Evolutionary conservation across 1,284 basidiomycete species (phyloP).

Genomic region (Anthracocystis panici-leucophaei): DNA sequence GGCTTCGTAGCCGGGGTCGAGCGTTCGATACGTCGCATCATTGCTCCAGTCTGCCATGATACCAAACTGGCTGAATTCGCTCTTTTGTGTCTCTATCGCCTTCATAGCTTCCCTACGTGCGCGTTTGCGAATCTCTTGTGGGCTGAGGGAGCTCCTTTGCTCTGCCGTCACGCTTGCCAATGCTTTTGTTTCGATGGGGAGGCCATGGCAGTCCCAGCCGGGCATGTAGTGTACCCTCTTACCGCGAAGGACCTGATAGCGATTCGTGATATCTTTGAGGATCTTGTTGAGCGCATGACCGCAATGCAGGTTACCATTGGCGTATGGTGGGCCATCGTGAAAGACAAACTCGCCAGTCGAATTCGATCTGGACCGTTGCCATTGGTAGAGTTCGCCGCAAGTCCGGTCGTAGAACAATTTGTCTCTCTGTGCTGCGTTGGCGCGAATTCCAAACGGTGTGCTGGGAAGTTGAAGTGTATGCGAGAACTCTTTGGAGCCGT

Average conservation of each 20-base stretch:
- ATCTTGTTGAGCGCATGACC: conserved; percentile 98
- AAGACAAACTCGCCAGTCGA: conserved; percentile 76
- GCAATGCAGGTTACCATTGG: conserved; percentile 94
- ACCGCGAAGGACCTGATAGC: conserved; percentile 85
- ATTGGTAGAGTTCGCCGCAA: conserved; percentile 82
- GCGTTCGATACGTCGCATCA: conserved; percentile 77
- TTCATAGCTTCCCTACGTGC: conserved; percentile 81
- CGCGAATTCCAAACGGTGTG: conserved; percentile 83
- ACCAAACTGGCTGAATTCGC: conserved; percentile 84
- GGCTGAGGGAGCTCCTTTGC: conserved; percentile 71
- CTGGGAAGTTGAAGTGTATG: conserved; percentile 85
- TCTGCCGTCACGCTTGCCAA: conserved; percentile 70
- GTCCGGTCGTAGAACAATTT: conserved; percentile 77
- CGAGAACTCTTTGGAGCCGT: conserved; percentile 66
- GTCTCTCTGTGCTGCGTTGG: conserved; percentile 78
- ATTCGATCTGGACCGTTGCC: conserved; percentile 74
- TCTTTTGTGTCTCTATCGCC: conserved; percentile 82
- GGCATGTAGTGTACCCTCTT: conserved; percentile 89
- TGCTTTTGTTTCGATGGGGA: conserved; percentile 78
- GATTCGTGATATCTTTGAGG: conserved; percentile 93
- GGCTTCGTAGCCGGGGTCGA: conserved; percentile 85
- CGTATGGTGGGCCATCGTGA: conserved; percentile 97
- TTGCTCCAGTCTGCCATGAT: conserved; percentile 92
- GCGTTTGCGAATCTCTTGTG: conserved; percentile 76
- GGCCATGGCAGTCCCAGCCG: conserved; percentile 98